Evolutionary conservation across 352 stramenopile species (phyloP).

Genomic region (Hyaloperonospora brassicae): DNA sequence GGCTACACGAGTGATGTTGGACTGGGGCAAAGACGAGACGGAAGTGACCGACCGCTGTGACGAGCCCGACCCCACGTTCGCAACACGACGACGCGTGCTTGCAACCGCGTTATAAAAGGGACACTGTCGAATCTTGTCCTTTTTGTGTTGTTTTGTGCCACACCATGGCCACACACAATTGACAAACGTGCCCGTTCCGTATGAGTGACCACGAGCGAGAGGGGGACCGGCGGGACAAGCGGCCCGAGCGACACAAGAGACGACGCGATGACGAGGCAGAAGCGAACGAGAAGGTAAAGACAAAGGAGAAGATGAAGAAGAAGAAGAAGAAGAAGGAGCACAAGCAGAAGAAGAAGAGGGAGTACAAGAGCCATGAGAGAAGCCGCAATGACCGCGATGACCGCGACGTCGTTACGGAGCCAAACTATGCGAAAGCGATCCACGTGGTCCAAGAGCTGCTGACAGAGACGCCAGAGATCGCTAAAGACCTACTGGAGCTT

Average conservation of each 20-base stretch:
- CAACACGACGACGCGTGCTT: too few relatives aligned
- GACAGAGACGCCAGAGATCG: conserved; percentile 55
- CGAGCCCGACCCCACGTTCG: too few relatives aligned
- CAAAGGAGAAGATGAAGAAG: conserved; percentile 24
- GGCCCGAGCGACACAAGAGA: conserved; percentile 31
- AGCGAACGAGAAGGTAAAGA: conserved; percentile 30
- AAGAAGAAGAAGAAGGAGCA: conserved; percentile 28
- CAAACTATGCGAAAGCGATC: conserved; percentile 32
- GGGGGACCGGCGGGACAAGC: conserved; percentile 21
- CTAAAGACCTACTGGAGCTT: conserved; percentile 49
- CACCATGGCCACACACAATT: conserved; percentile 9
- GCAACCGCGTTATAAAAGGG: too few relatives aligned
- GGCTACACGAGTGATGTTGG: too few relatives aligned
- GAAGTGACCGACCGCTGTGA: too few relatives aligned
- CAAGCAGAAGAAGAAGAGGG: conserved; percentile 27
- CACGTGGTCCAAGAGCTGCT: conserved; percentile 48
- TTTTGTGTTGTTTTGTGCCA: conserved; percentile 4
- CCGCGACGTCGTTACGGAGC: conserved; percentile 2
- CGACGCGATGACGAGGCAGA: conserved; percentile 22
- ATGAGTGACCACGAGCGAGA: conserved; percentile 27
- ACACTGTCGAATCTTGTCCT: too few relatives aligned
- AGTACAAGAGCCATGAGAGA: conserved; percentile 12
- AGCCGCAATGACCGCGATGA: conserved; percentile 8
- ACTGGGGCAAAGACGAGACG: too few relatives aligned
- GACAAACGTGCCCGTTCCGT: not conserved